Evolutionary conservation across 2,329 filamentous ascomycete genomes (phyloP).

Genomic region (Stemphylium beticola): DNA sequence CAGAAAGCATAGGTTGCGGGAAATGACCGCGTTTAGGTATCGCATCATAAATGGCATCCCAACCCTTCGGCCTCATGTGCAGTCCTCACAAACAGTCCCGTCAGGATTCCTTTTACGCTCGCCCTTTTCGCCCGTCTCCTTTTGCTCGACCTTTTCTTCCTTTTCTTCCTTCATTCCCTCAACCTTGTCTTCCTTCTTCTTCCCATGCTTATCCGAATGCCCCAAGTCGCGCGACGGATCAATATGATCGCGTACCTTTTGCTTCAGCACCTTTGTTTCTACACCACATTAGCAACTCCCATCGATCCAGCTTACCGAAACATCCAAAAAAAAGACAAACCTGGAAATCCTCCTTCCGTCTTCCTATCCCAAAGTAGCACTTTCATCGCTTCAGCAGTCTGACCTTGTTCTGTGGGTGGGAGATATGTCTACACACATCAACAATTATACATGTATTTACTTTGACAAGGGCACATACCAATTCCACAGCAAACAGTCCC

Average conservation of each 20-base stretch:
- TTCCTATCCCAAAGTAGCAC: constrained; percentile 87
- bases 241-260: constrained; percentile 79
- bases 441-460: background rate
- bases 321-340: constrained; percentile 33
- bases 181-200: constrained; percentile 36
- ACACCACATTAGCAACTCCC: constrained; percentile 2
- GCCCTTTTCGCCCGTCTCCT: background rate
- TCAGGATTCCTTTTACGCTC: constrained; percentile 42
- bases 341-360: constrained; percentile 83
- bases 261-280: constrained; percentile 90
- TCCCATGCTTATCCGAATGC: constrained; percentile 62
- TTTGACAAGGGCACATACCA: constrained; percentile 48
- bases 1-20: background rate
- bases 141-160: background rate
- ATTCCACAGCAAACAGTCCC: constrained; percentile 78
- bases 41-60: background rate
- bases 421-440: constrained; percentile 33
- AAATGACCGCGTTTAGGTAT: background rate
- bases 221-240: constrained; percentile 79
- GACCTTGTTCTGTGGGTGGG: constrained; percentile 12
- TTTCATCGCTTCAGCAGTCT: constrained; percentile 47
- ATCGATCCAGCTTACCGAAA: too few relatives aligned
- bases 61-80: constrained; percentile 24
- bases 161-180: background rate
- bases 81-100: constrained; percentile 48